Base-by-base conservation (phyloP, 2,329 filamentous ascomycete genomes). In the Volutella citrinella region DNA sequence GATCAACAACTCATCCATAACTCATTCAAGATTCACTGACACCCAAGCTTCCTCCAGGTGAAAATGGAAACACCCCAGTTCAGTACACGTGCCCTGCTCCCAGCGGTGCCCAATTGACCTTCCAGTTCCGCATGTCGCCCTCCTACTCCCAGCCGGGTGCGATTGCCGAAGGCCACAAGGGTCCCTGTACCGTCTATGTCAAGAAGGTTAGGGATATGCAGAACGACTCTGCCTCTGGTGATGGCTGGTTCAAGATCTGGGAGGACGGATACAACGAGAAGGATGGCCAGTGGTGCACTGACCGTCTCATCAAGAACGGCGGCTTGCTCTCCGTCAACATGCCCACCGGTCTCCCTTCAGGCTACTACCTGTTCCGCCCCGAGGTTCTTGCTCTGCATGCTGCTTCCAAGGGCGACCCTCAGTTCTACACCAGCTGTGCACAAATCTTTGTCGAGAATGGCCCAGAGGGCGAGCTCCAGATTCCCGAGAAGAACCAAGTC, bases 231-330 rank as follows among this genome's bases (percentile, higher is more conserved):
- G 78, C 78, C 30, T 64, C 70, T 16, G 83, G 84, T 5, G 63
- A 69, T 31, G 84, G 84, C 23, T 90, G 84, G 85, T 85, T 89
- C 71, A 88, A 88, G 70, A 76, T 89, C 54, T 87, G 74, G 68
- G 74, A 85, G 38, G 72, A 82, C 32, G 82, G 80, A 27, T 86
- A 84, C 60, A 70, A 84, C 48, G 55, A 63, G 6, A 47, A 55
- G 6, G 65, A 66, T 3, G 57, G 65, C 18, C 65, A 76, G 55
- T 89, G 84, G 82, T 87, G 84, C 60, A 82, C 80, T 4, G 76
- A 86, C 52, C 78, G 76, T 40, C 67, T 89, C 38, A 82, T 82
- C 38, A 68, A 63, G 34, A 78, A 79, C 59, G 69, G 79, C 15
- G 83, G 83, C 11, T 65, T 80, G 14, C 63, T 88, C 10, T 78